Evolutionary conservation across 2,329 filamentous ascomycete species (phyloP).

Genomic region (Scedosporium aurantiacum): DNA sequence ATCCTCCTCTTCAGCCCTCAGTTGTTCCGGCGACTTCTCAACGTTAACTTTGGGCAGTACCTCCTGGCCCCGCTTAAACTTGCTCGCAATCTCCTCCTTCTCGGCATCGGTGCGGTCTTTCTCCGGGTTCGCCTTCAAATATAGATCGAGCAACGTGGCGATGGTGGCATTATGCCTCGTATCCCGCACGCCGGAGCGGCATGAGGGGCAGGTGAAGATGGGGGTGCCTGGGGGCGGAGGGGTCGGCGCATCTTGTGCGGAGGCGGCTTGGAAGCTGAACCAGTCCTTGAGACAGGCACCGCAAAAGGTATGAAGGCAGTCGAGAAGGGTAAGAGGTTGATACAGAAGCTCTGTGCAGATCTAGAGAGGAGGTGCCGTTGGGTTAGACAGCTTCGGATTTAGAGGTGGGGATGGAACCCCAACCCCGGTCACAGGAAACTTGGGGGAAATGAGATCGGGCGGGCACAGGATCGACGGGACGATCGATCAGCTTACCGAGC

Average conservation of each 20-base stretch:
- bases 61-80: slow-evolving; percentile 73
- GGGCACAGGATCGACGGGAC: slow-evolving; percentile 7
- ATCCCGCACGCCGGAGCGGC: slow-evolving; percentile 73
- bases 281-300: slow-evolving; percentile 92
- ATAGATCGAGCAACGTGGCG: slow-evolving; percentile 82
- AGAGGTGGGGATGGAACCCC: neutral
- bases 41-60: slow-evolving; percentile 55
- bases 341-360: slow-evolving; percentile 95
- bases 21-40: slow-evolving; percentile 41
- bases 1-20: slow-evolving; percentile 53
- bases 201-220: slow-evolving; percentile 82
- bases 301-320: slow-evolving; percentile 93
- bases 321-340: slow-evolving; percentile 80
- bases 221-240: slow-evolving; percentile 35
- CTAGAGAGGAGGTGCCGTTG: slow-evolving; percentile 30
- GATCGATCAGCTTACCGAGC: slow-evolving; percentile 58
- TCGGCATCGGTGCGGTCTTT: slow-evolving; percentile 61
- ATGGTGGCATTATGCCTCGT: slow-evolving; percentile 87
- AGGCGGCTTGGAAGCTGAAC: slow-evolving; percentile 70
- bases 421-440: neutral
- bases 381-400: neutral
- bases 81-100: slow-evolving; percentile 60
- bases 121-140: slow-evolving; percentile 66
- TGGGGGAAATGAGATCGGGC: slow-evolving; percentile 5
- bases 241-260: slow-evolving; percentile 38